Base-by-base conservation (phyloP, 805 yeast genomes). In the Yamadazyma paraphyllophila region DNA sequence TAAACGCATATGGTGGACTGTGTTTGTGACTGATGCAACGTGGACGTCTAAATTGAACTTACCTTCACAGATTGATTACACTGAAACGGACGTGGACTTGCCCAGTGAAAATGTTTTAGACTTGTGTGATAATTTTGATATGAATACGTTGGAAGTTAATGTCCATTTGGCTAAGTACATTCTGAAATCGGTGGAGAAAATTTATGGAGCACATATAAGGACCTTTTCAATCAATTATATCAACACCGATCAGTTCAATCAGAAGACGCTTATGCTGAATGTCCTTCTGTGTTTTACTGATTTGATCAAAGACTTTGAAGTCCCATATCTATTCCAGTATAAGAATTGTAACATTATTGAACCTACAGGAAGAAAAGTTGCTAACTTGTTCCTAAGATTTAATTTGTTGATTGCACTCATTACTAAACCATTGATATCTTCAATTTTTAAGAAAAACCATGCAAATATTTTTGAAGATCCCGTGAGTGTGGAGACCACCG, bases 1-100 rank as follows among this genome's bases (percentile, higher is more conserved):
- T 7, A 69, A 68, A 46, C 58, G 74, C 25, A 46, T 71, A 17
- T 71, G 74, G 73, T 71, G 76, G 76, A 59, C 73, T 2, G 60
- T 67, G 1, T 71, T 66, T 46, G 63, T 69, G 10, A 60, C 66
- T 31, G 76, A 71, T 51, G 62, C 65, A 6, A 57, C 63, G 9
- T 70, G 74, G 74, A 64, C 74, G 2, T 59, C 73, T 3, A 63
- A 65, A 42, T 64, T 65, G 65, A 63, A 59, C 48, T 54, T 61
- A 56, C 71, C 74, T 2, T 67, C 69, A 15, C 71, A 68, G 47
- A 65, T 70, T 38, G 69, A 68, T 45, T 69, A 67, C 53, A 65
- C 71, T 4, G 74, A 70, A 45, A 71, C 76, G 1, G 76, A 71
- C 42, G 71, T 69, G 10, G 72, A 69, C 32, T 58, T 69, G 8